Percentiles rank a stretch among this genome's conserved stretches.
phyloP scores from a whole-genome alignment of 2,329 filamentous ascomycete species.

The Fusarium newnesense region DNA sequence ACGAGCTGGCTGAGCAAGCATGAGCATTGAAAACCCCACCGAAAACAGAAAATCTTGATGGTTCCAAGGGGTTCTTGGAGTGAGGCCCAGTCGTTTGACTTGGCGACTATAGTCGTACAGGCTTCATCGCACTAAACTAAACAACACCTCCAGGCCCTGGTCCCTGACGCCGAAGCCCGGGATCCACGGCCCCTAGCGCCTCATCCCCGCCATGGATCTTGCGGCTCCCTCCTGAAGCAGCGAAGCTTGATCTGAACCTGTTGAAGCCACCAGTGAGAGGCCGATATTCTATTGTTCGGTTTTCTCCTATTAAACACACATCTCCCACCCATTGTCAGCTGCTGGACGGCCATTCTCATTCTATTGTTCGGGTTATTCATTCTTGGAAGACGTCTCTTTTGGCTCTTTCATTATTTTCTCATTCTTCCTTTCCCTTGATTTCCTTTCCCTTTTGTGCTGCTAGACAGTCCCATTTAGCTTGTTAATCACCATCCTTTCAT shows the following conservation, averaged over 20 bases:
- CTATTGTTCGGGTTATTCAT: constrained; percentile 43
- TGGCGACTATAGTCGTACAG: constrained; percentile 38
- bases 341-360: constrained; percentile 42
- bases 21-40: constrained; percentile 16
- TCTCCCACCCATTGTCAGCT: constrained; percentile 34
- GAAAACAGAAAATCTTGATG: constrained; percentile 8
- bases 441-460: constrained; percentile 36
- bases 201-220: constrained; percentile 45
- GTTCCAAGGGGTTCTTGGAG: constrained; percentile 31
- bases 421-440: constrained; percentile 38
- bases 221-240: constrained; percentile 41
- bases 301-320: constrained; percentile 44
- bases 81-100: constrained; percentile 40
- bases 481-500: constrained; percentile 42
- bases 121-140: constrained; percentile 37
- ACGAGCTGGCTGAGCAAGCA: constrained; percentile 7
- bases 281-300: constrained; percentile 35
- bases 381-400: constrained; percentile 41
- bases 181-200: constrained; percentile 37
- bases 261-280: constrained; percentile 36
- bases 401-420: constrained; percentile 40
- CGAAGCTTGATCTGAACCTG: constrained; percentile 31
- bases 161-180: constrained; percentile 35
- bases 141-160: constrained; percentile 29
- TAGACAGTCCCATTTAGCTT: constrained; percentile 39